Base-by-base conservation (phyloP, 805 yeast species). In the Candida namnaoensis region DNA sequence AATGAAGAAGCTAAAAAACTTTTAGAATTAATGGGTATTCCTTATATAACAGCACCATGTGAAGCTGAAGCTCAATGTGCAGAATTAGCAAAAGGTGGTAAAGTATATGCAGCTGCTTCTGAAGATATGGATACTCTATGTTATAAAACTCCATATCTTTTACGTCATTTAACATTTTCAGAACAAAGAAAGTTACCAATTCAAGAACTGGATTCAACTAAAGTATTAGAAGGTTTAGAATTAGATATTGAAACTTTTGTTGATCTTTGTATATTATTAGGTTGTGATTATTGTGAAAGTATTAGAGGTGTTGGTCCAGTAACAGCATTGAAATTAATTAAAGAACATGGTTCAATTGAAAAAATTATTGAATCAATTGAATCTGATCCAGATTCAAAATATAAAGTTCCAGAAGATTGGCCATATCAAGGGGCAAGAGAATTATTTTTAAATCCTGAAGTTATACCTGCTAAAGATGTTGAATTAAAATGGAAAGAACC, bases 51-150 rank as follows among this genome's bases (percentile, higher is more conserved):
- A 41, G 98, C 99, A 0, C 99, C 99, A 1, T 82, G 96, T 58
- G 99, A 93, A 62, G 99, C 99, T 2, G 99, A 93, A 60, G 96
- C 99, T 0, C 98, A 93, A 55, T 93, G 99, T 68, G 98, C 99
- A 0, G 93, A 80, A 47, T 65, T 93, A 38, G 97, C 97, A 4
- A 76, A 79, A 44, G 76, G 78, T 11, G 97, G 96, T 2, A 88
- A 88, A 56, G 98, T 91, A 0, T 93, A 81, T 58, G 99, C 95
- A 8, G 96, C 98, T 3, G 99, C 97, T 1, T 84, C 95, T 6
- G 99, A 93, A 60, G 99, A 93, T 76, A 93, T 93, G 99, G 99
- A 93, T 64, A 93, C 99, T 1, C 61, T 93, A 42, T 93, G 98
- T 56, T 93, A 91, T 58, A 81, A 78, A 43, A 86, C 98, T 2